Evolutionary conservation across 1,284 basidiomycete genomes (phyloP).

Genomic region (Cutaneotrichosporon spelunceum): DNA sequence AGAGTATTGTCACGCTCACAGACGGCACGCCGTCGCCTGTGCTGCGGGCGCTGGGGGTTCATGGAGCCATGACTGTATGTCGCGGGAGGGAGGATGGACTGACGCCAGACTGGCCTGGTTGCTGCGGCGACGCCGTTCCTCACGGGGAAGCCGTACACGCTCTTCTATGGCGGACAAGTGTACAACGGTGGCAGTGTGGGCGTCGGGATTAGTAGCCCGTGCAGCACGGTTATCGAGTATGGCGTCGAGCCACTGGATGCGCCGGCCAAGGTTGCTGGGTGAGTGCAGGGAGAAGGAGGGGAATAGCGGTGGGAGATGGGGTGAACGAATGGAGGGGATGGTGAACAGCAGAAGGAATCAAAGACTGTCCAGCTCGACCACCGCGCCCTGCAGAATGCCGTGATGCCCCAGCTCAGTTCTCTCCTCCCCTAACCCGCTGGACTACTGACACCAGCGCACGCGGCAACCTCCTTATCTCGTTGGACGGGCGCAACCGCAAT

Average conservation of each 20-base stretch:
- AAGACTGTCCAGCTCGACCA: not conserved
- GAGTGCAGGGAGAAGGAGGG: conserved; percentile 17
- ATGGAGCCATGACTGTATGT: conserved; percentile 13
- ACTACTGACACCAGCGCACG: conserved; percentile 46
- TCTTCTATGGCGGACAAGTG: conserved; percentile 63
- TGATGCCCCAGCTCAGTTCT: no score
- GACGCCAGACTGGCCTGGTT: conserved; percentile 63
- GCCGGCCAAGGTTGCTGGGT: conserved; percentile 61
- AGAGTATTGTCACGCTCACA: conserved; percentile 33
- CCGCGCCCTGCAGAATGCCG: no score
- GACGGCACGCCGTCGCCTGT: conserved; percentile 39
- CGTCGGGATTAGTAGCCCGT: conserved; percentile 56
- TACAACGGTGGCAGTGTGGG: conserved; percentile 70
- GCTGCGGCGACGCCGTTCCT: conserved; percentile 80
- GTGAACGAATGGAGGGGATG: not conserved
- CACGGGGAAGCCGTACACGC: conserved; percentile 72
- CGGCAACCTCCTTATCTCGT: conserved; percentile 70
- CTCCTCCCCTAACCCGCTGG: no score
- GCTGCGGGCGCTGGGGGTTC: conserved; percentile 26
- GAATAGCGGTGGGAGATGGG: not conserved
- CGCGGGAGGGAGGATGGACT: not conserved
- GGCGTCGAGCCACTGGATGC: conserved; percentile 59
- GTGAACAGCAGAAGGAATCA: not conserved
- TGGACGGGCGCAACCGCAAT: conserved; percentile 57
- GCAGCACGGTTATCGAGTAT: conserved; percentile 54